Evolutionary conservation across 495 filamentous ascomycete species (phyloP), one percentile per base, ranked within the genome.

Genomic region (Glutinoglossum americanum): DNA sequence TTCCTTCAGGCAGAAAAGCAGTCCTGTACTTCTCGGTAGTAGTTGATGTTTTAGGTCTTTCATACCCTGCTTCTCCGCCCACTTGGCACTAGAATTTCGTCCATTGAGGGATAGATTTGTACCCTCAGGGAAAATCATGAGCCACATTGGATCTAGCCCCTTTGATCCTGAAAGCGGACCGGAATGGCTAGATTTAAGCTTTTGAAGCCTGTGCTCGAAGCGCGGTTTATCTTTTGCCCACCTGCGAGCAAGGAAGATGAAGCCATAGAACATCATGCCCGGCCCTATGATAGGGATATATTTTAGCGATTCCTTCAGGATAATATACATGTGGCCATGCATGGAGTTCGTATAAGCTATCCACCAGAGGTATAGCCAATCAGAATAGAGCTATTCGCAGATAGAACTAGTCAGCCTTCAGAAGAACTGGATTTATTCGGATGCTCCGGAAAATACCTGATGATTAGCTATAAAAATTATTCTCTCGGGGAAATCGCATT

Each of bases 361-460:
- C 85, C 86, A 92, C 86, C 86, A 92, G 13, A 92, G 72, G 64
- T 92, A 92, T 11, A 90, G 67, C 86, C 86, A 92, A 69, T 92
- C 86, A 6, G 86, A 87, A 63, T 92, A 92, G 54, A 92, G 59
- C 59, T 60, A 44, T 45, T 45, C n/a, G n/a, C 49, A 30, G 1
- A 51, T 13, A 30, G 15, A 8, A 57, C 23, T 17, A n/a, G 17
- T 30, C n/a, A 47, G 32, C n/a, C 30, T 3, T 17, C 8, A 15
- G 37, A 21, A 23, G n/a, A 45, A 45, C 3, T 19, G 10, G 17
- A 13, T 45, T 21, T 10, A 45, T 45, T 21, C 3, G 41, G 13
- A n/a, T 3, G 10, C 41, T 45, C 41, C 21, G 1, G n/a, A 45
- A 21, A 2, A 5, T 45, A 68, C 76, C 76, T 89, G 85, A 66